phyloP scores from a whole-genome alignment of 352 stramenopile species.

The Phytophthora cryptogea region DNA sequence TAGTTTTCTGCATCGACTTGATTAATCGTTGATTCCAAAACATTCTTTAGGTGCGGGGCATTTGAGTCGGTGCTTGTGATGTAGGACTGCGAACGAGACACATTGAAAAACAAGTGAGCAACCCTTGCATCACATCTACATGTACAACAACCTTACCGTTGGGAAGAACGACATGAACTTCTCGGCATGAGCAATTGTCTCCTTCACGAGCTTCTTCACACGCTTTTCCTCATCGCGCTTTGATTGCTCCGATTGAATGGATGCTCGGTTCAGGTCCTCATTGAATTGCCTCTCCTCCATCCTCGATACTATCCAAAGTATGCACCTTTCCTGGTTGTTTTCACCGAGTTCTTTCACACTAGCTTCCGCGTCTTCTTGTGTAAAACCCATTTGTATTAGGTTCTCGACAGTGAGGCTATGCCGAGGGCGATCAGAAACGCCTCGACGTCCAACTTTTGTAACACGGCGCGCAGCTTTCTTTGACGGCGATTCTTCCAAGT shows the following conservation, averaged over 20 bases:
- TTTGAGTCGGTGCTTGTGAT: slow-evolving; percentile 48
- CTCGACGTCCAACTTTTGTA: slow-evolving; percentile 17
- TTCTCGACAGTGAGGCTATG: slow-evolving; percentile 64
- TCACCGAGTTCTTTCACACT: slow-evolving; percentile 62
- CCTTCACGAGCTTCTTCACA: slow-evolving; percentile 57
- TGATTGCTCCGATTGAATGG: slow-evolving; percentile 76
- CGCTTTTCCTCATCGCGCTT: slow-evolving; percentile 65
- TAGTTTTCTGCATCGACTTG: slow-evolving; percentile 43
- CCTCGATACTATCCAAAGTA: slow-evolving; percentile 82
- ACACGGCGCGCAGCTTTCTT: slow-evolving; percentile 19
- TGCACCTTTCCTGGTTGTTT: slow-evolving; percentile 62
- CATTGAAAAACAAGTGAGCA: background rate
- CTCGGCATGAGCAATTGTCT: slow-evolving; percentile 53
- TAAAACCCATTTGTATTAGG: slow-evolving; percentile 70
- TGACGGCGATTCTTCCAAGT: slow-evolving; percentile 23
- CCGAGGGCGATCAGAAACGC: slow-evolving; percentile 31
- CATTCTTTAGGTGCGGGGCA: slow-evolving; percentile 42
- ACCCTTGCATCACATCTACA: background rate
- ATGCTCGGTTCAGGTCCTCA: slow-evolving; percentile 71
- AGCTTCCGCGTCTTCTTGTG: slow-evolving; percentile 58
- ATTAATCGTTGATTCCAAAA: slow-evolving; percentile 58
- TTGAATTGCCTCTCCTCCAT: slow-evolving; percentile 75
- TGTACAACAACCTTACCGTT: slow-evolving; percentile 43
- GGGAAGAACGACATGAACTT: slow-evolving; percentile 71
- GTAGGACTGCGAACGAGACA: slow-evolving; percentile 49